phyloP scores from a whole-genome alignment of 768 basidiomycete species.

The Myochromella boudieri region DNA sequence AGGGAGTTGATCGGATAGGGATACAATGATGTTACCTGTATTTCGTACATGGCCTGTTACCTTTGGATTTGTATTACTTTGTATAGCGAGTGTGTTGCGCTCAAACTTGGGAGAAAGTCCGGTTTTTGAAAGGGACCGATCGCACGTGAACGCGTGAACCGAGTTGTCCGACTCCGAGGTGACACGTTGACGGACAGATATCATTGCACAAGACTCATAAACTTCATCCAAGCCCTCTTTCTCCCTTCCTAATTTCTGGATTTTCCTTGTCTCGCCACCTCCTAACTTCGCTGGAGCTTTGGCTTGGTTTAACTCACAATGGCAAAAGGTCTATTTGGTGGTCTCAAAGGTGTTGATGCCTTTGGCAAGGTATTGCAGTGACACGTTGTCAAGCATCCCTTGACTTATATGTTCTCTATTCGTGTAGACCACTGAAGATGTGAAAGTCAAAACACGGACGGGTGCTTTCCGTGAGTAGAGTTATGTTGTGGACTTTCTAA shows the following conservation, averaged over 20 bases:
- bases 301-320: conserved; percentile 44
- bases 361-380: conserved; percentile 86
- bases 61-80: not conserved
- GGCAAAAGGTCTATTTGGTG: conserved; percentile 76
- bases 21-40: conserved; percentile 33
- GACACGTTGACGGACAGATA: conserved; percentile 30
- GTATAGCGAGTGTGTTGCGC: not conserved
- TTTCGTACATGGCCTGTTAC: not conserved
- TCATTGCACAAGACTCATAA: conserved; percentile 4
- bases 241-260: conserved; percentile 24
- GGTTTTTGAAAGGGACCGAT: conserved; percentile 13
- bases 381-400: conserved; percentile 8
- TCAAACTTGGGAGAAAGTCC: conserved; percentile 26
- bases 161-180: conserved; percentile 19
- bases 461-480: conserved; percentile 77
- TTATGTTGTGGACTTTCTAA: not conserved
- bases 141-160: conserved; percentile 26
- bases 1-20: conserved; percentile 70
- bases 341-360: conserved; percentile 92
- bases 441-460: conserved; percentile 96
- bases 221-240: conserved; percentile 15
- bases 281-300: conserved; percentile 32
- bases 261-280: conserved; percentile 19
- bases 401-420: conserved; percentile 3
- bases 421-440: conserved; percentile 93